These are phyloP conservation scores for Asterochloris sp. DNA, from an alignment of 139 green algal genomes.

Conservation along the genomic window DNA sequence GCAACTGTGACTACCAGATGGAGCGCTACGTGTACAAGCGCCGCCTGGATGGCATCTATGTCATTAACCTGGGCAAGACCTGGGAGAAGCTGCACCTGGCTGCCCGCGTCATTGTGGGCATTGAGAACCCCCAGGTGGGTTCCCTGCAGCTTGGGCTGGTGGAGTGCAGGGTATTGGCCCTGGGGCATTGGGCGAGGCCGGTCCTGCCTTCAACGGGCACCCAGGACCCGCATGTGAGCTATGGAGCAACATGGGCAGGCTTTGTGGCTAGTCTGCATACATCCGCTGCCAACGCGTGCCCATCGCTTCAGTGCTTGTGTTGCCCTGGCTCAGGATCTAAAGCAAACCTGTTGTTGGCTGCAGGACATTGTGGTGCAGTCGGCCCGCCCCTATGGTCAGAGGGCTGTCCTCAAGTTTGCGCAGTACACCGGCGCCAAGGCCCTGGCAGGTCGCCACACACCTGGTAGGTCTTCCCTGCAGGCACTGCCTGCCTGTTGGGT, in stretches of 20 bases:
- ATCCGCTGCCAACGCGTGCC: too few relatives aligned
- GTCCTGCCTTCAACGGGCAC: not conserved
- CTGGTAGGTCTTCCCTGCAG: slow-evolving; percentile 35
- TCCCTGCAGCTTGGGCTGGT: slow-evolving; percentile 19
- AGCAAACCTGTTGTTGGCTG: not conserved
- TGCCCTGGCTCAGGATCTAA: not conserved
- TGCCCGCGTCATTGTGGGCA: slow-evolving; percentile 95
- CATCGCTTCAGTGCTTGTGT: not conserved
- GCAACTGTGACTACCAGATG: slow-evolving; percentile 96
- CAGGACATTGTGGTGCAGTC: slow-evolving; percentile 75
- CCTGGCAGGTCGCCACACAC: slow-evolving; percentile 97
- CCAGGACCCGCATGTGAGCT: not conserved
- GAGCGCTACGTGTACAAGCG: slow-evolving; percentile 91
- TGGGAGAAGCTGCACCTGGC: slow-evolving; percentile 99
- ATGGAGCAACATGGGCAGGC: too few relatives aligned
- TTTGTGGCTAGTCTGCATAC: too few relatives aligned
- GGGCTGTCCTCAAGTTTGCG: slow-evolving; percentile 98
- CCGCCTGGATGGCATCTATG: slow-evolving; percentile 91
- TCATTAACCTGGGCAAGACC: slow-evolving; percentile 99
- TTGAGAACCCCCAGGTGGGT: slow-evolving; percentile 86
- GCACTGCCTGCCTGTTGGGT: too few relatives aligned
- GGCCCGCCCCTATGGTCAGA: slow-evolving; percentile 91
- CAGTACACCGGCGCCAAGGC: slow-evolving; percentile 94
- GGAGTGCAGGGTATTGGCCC: not conserved
- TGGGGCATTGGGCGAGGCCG: not conserved